A percentile compares a stretch with the other conserved stretches of the same genome.
Conservation (phyloP, 2,329 filamentous ascomycete species). For the Fusarium euwallaceae region DNA sequence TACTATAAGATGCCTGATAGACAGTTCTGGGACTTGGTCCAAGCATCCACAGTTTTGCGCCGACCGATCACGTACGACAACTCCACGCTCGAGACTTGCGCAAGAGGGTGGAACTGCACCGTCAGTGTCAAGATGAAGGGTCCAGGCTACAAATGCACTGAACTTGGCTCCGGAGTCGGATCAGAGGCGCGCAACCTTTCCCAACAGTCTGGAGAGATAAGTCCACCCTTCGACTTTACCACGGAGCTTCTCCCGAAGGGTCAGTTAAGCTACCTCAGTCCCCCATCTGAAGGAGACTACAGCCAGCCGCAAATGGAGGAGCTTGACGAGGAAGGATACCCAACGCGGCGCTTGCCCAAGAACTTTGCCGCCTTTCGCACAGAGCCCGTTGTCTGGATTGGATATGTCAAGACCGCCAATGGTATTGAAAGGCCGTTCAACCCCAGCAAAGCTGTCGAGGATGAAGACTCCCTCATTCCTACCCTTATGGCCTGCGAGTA, state of each 20-base stretch:
- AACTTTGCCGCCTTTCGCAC: constrained; percentile 1
- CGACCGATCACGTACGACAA: background rate
- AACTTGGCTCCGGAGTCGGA: constrained; percentile 2
- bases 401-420: background rate
- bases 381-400: constrained; percentile 35
- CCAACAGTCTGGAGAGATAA: background rate
- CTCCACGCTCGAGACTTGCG: background rate
- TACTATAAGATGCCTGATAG: background rate
- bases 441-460: rapidly evolving
- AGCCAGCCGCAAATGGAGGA: background rate
- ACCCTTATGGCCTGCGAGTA: constrained; percentile 19
- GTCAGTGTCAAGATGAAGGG: background rate
- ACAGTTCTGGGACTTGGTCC: background rate
- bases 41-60: background rate
- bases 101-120: background rate
- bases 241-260: background rate
- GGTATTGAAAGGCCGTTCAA: rapidly evolving
- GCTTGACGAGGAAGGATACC: background rate
- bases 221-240: constrained; percentile 6
- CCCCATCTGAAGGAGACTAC: background rate
- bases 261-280: background rate
- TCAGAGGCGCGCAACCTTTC: background rate
- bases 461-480: background rate
- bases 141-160: constrained; percentile 14
- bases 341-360: background rate